These are phyloP conservation scores for Penicillium daleae DNA, from an alignment of 495 filamentous ascomycete genomes.

Conservation along the genomic window DNA sequence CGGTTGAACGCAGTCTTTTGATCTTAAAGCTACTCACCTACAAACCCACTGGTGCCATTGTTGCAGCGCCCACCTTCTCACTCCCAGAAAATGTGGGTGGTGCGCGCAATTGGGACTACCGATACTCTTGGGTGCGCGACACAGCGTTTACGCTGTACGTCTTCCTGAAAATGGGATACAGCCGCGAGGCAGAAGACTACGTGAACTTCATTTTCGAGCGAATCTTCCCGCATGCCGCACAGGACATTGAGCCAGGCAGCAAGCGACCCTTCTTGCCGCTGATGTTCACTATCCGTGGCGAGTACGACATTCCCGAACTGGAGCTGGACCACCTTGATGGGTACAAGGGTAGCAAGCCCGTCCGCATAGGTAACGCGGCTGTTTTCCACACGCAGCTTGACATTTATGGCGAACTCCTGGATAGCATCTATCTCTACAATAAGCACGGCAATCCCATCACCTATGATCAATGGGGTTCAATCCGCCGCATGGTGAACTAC, in stretches of 20 bases:
- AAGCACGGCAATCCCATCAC: conserved; percentile 75
- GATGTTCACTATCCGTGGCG: conserved; percentile 76
- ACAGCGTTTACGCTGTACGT: conserved; percentile 77
- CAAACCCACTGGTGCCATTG: conserved; percentile 60
- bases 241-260: conserved; percentile 43
- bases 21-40: conserved; percentile 75
- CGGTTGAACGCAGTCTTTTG: conserved; percentile 67
- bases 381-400: conserved; percentile 75
- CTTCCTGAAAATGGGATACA: conserved; percentile 72
- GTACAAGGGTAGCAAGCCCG: conserved; percentile 67
- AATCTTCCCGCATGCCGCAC: conserved; percentile 50
- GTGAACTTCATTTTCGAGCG: conserved; percentile 74
- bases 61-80: conserved; percentile 64
- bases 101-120: conserved; percentile 76
- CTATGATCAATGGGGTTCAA: conserved; percentile 69
- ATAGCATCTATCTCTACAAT: conserved; percentile 76
- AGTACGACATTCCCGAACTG: conserved; percentile 70
- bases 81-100: conserved; percentile 75
- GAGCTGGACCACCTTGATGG: conserved; percentile 69
- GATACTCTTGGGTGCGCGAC: conserved; percentile 75
- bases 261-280: conserved; percentile 61
- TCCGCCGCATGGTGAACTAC: conserved; percentile 61
- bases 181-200: conserved; percentile 72
- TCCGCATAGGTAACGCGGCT: conserved; percentile 75
- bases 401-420: conserved; percentile 77